A percentile compares a stretch with the other conserved stretches of the same genome.
Conservation (phyloP, 1,284 basidiomycete genomes). For the Farysia itapuensis region DNA sequence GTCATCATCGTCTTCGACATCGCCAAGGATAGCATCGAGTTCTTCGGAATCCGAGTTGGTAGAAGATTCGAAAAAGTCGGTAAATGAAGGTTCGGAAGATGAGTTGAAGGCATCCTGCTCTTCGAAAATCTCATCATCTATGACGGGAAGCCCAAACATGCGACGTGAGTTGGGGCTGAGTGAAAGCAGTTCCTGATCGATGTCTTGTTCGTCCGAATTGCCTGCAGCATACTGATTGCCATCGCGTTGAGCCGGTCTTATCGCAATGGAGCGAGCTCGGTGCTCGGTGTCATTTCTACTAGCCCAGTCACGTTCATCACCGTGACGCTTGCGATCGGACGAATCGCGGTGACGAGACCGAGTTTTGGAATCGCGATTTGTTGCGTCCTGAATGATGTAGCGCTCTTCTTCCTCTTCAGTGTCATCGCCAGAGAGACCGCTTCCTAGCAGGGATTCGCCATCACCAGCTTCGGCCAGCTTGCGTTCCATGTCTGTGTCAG, state of each 20-base stretch:
- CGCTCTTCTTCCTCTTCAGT: conserved; percentile 52
- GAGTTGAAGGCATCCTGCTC: conserved; percentile 54
- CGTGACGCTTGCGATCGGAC: conserved; percentile 16
- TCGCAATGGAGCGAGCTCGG: conserved; percentile 23
- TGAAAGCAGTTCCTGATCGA: conserved; percentile 35
- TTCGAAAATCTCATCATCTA: conserved; percentile 54
- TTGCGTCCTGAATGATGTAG: conserved; percentile 55
- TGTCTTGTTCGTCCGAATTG: conserved; percentile 29
- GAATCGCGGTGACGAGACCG: conserved; percentile 23
- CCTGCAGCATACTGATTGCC: conserved; percentile 6
- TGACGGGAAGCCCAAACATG: conserved; percentile 39
- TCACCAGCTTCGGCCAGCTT: conserved; percentile 55
- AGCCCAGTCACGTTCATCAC: conserved; percentile 19
- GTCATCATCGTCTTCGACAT: conserved; percentile 47
- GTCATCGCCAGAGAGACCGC: conserved; percentile 50
- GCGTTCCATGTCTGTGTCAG: conserved; percentile 54
- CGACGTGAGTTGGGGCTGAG: conserved; percentile 45
- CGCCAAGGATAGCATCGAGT: conserved; percentile 10
- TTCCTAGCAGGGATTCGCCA: conserved; percentile 56
- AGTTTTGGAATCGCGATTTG: conserved; percentile 25
- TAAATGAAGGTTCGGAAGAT: conserved; percentile 57
- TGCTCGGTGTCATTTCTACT: conserved; percentile 28
- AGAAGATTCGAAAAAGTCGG: conserved; percentile 56
- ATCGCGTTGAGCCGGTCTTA: conserved; percentile 4
- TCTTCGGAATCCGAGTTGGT: conserved; percentile 35